A percentile compares a stretch with the other conserved stretches of the same genome.
These are phyloP conservation scores for Sorghum bicolor DNA, from an alignment of 176 grass and related monocot genomes.

Conservation along the genomic window Sorghum_bicolor_NCBIv3 NC_012871.2:6277501-6278000, in stretches of 20 bases:
- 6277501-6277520: constrained; percentile 88
- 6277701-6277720: constrained; percentile 64
- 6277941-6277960: constrained; percentile 92
- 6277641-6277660: constrained; percentile 86
- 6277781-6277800: constrained; percentile 82
- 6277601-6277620: constrained; percentile 98
- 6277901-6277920: constrained; percentile 86
- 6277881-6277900: constrained; percentile 57
- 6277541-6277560: constrained; percentile 86
- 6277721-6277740: constrained; percentile 74
- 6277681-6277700: constrained; percentile 44
- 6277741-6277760: constrained; percentile 62
- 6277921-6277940: constrained; percentile 79
- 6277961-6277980: constrained; percentile 69
- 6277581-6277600: constrained; percentile 87
- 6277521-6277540: constrained; percentile 98
- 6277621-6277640: constrained; percentile 79
- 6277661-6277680: constrained; percentile 78
- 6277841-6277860: constrained; percentile 81
- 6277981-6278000: constrained; percentile 65
- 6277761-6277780: constrained; percentile 81
- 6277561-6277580: constrained; percentile 99
- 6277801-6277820: constrained; percentile 59
- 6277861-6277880: constrained; percentile 76
- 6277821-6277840: constrained; percentile 66